A percentile compares a stretch with the other conserved stretches of the same genome.
These are phyloP conservation scores for Trichoderma guizhouense DNA, from an alignment of 2,329 filamentous ascomycete species.

Conservation along the genomic window DNA sequence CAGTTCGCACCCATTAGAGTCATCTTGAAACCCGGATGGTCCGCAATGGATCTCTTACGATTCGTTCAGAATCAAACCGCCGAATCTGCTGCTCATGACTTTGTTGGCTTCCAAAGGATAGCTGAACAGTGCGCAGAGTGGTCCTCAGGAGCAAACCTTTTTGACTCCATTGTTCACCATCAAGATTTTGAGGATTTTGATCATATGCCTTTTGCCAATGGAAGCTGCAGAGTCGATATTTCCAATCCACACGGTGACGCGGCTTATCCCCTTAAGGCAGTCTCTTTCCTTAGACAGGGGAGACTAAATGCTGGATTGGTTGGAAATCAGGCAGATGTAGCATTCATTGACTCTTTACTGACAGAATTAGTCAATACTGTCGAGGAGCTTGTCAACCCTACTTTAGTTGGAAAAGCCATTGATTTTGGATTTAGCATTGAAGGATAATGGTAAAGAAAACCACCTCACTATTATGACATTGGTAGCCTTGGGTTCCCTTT, in stretches of 20 bases:
- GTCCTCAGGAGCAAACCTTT: conserved; percentile 23
- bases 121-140: conserved; percentile 25
- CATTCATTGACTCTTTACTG: not conserved
- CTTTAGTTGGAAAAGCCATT: no score
- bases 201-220: conserved; percentile 27
- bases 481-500: no score
- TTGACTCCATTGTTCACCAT: conserved; percentile 29
- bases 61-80: conserved; percentile 25
- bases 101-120: conserved; percentile 25
- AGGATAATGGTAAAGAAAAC: no score
- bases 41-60: conserved; percentile 23
- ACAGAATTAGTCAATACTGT: not conserved
- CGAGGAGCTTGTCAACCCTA: not conserved
- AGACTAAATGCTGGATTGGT: not conserved
- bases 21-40: conserved; percentile 25
- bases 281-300: not conserved
- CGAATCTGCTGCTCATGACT: conserved; percentile 26
- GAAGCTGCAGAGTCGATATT: not conserved
- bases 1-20: conserved; percentile 31
- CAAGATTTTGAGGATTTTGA: conserved; percentile 31
- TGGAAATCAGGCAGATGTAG: not conserved
- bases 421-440: no score
- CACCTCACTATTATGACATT: no score
- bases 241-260: not conserved
- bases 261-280: not conserved